A percentile compares a stretch with the other conserved stretches of the same genome.
phyloP scores from a whole-genome alignment of 352 stramenopile species.

The Poterioochromonas sp. region DNA sequence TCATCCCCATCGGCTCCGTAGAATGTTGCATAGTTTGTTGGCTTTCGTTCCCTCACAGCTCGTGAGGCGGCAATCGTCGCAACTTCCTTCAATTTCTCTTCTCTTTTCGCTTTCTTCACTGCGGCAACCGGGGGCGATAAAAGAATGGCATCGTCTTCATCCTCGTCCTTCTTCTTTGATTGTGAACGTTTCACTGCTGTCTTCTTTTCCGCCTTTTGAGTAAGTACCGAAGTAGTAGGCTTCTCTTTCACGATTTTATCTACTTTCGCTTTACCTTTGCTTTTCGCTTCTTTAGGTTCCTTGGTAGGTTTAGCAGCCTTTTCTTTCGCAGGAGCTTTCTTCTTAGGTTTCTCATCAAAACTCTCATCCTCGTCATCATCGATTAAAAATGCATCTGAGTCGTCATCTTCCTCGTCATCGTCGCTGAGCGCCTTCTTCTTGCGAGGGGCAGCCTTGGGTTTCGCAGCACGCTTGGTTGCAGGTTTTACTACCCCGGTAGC shows the following conservation, averaged over 20 bases:
- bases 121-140: too few species aligned
- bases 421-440: neutral
- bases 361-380: neutral
- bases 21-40: too few species aligned
- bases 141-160: too few species aligned
- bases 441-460: neutral
- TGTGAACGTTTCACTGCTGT: neutral
- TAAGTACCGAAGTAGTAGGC: neutral
- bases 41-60: too few species aligned
- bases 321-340: neutral
- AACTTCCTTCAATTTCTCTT: too few species aligned
- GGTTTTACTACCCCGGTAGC: neutral
- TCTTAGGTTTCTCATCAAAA: too few species aligned
- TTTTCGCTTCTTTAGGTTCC: neutral
- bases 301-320: neutral
- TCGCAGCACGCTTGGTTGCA: neutral
- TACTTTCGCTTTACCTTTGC: neutral
- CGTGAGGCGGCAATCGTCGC: too few species aligned
- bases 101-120: neutral
- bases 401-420: neutral
- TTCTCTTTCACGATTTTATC: neutral
- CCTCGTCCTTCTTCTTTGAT: neutral
- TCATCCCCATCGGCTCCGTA: too few species aligned
- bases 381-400: neutral
- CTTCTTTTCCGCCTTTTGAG: neutral